These are phyloP conservation scores for Thalassiosira livingstoniorum DNA, from an alignment of 352 stramenopile genomes.

Conservation along the genomic window DNA sequence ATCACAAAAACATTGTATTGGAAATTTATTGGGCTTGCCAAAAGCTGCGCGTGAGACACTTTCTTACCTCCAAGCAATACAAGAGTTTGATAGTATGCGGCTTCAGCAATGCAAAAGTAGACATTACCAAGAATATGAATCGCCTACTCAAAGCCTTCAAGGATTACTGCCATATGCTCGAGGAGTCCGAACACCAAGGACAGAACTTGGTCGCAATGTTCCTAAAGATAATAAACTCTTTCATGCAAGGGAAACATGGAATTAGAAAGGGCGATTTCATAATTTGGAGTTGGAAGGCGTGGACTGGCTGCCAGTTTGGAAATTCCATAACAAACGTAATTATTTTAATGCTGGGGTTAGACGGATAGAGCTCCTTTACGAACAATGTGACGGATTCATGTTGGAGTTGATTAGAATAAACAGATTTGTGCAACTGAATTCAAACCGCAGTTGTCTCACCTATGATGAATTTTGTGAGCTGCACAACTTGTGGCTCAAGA, in stretches of 20 bases:
- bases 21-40: too few relatives aligned
- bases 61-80: too few relatives aligned
- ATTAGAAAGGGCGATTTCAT: not conserved
- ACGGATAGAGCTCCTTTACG: constrained; percentile 9
- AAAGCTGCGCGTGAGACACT: too few relatives aligned
- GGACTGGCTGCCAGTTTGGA: not conserved
- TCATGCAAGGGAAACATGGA: not conserved
- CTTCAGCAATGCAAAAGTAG: not conserved
- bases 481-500: not conserved
- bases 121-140: not conserved
- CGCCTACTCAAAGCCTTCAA: not conserved
- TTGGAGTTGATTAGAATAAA: constrained; percentile 13
- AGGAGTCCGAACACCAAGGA: not conserved
- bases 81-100: not conserved
- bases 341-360: constrained; percentile 11
- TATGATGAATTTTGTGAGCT: constrained; percentile 9
- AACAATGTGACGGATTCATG: not conserved
- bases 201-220: not conserved
- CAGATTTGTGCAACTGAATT: constrained; percentile 15
- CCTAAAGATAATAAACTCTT: not conserved
- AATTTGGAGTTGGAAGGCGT: not conserved
- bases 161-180: not conserved
- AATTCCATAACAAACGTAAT: not conserved
- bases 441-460: not conserved
- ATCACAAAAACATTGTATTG: not conserved